Evolutionary conservation across 768 basidiomycete species (phyloP).

Genomic region (Agrocybe pediades): DNA sequence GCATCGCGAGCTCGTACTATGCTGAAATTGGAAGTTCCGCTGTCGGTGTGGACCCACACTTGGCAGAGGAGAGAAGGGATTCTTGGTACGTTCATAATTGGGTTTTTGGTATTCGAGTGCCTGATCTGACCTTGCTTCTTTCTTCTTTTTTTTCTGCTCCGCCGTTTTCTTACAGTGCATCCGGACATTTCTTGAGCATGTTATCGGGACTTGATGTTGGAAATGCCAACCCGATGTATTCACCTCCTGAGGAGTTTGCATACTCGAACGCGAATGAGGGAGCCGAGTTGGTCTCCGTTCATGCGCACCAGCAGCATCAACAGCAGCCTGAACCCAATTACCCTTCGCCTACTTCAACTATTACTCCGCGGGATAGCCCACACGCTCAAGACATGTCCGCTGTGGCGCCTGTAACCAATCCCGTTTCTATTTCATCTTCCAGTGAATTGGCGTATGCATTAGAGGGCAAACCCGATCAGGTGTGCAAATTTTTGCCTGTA

Average conservation of each 20-base stretch:
- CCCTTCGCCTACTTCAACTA: constrained; percentile 25
- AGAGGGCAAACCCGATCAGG: constrained; percentile 21
- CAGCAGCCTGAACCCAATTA: constrained; percentile 19
- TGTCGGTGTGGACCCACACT: constrained; percentile 28
- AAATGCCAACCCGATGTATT: constrained; percentile 24
- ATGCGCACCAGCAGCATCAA: constrained; percentile 14
- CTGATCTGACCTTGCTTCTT: constrained; percentile 11
- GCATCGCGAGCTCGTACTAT: constrained; percentile 42
- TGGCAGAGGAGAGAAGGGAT: constrained; percentile 35
- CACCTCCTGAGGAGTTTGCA: constrained; percentile 28
- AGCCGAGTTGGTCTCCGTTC: constrained; percentile 14
- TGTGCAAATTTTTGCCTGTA: constrained; percentile 6
- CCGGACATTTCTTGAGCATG: constrained; percentile 40
- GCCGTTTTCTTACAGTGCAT: constrained; percentile 25
- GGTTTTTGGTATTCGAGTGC: constrained; percentile 15
- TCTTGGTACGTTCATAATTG: constrained; percentile 38
- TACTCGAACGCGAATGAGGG: constrained; percentile 13
- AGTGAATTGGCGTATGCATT: constrained; percentile 31
- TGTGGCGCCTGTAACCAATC: constrained; percentile 3
- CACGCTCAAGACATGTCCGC: constrained; percentile 20
- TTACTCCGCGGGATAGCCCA: constrained; percentile 21
- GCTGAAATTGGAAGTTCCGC: constrained; percentile 21
- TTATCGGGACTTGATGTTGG: constrained; percentile 46
- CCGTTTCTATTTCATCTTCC: constrained; percentile 24
- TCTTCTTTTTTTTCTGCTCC: constrained; percentile 2